Conservation (phyloP, 1,139 yeast species). For the Candida sp. region DNA sequence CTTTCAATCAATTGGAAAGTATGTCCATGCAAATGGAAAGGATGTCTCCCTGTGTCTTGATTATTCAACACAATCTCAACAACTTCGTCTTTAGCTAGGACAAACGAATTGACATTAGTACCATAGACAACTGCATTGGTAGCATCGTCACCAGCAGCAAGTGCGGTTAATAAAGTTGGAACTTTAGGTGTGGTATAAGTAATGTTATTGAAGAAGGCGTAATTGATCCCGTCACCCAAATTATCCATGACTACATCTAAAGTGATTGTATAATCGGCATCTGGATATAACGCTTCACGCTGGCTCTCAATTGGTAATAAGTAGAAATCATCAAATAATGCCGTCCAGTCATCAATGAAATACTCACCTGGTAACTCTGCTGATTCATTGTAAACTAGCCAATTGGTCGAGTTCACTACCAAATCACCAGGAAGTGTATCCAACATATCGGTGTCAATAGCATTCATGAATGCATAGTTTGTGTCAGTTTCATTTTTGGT, state of each 20-base stretch:
- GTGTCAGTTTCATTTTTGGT: constrained; percentile 45
- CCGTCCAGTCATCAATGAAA: constrained; percentile 19
- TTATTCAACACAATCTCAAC: constrained; percentile 74
- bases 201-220: constrained; percentile 71
- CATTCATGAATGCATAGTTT: constrained; percentile 62
- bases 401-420: constrained; percentile 51
- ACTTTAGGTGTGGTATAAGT: constrained; percentile 63
- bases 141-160: constrained; percentile 48
- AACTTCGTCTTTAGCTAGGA: constrained; percentile 57
- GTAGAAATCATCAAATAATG: constrained; percentile 53
- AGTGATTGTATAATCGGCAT: constrained; percentile 58
- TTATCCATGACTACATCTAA: constrained; percentile 65
- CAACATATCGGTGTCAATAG: constrained; percentile 63
- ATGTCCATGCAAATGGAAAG: constrained; percentile 91
- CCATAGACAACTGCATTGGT: constrained; percentile 57
- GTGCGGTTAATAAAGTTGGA: constrained; percentile 59
- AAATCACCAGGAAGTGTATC: constrained; percentile 58
- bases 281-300: constrained; percentile 40
- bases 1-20: constrained; percentile 70
- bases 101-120: constrained; percentile 60
- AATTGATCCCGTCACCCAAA: constrained; percentile 68
- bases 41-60: constrained; percentile 80
- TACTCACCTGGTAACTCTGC: constrained; percentile 23
- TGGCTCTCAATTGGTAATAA: constrained; percentile 42
- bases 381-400: constrained; percentile 44